Base-by-base conservation (phyloP, 2,329 filamentous ascomycete genomes). In the Aspergillus carbonarius region DNA sequence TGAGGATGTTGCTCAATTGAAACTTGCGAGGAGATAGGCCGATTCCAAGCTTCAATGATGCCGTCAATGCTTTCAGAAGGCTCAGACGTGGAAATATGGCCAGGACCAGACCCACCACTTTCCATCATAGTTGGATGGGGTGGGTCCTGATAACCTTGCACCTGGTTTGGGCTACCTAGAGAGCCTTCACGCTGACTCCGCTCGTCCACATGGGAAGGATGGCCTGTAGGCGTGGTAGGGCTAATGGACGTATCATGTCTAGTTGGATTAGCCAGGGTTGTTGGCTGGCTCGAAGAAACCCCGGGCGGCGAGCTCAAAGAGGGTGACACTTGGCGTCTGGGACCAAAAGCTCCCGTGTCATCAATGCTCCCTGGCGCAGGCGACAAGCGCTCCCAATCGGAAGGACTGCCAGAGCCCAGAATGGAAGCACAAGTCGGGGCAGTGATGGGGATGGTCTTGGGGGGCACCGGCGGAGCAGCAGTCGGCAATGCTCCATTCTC, bases 351-450 rank as follows among this genome's bases (percentile, higher is more conserved):
- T 17, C 63, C 58, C 10, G 63, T 58, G 60, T 79, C 76, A 54
- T 79, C 76, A 42, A 78, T 63, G 20, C 75, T 69, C 25, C 70
- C 74, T 7, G 69, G 68, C 7, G 66, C 65, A n/a, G 70, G 66
- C 5, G 68, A 67, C 57, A 79, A 72, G 63, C 79, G 74, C 60
- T 81, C 78, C 79, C 79, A 81, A 59, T 80, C 79, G 4, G 79
- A 81, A 4, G 78, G 79, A 1, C 73, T 72, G 4, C 77, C 77
- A 44, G 65, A 64, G 1, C 78, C 77, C 34, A 81, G 62, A 12
- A 74, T 75, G 42, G 78, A 77, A 27, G 75, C 52, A 49, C 66
- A 60, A n/a, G 67, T 59, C 13, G 63, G 54, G 17, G 65, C 57
- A 15, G 60, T 34, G 51, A 61, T 63, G n/a, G 66, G 55, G 37